A percentile compares a stretch with the other conserved stretches of the same genome.
These are phyloP conservation scores for Yamagishiella unicocca DNA, from an alignment of 139 green algal species.

Conservation along the genomic window DNA sequence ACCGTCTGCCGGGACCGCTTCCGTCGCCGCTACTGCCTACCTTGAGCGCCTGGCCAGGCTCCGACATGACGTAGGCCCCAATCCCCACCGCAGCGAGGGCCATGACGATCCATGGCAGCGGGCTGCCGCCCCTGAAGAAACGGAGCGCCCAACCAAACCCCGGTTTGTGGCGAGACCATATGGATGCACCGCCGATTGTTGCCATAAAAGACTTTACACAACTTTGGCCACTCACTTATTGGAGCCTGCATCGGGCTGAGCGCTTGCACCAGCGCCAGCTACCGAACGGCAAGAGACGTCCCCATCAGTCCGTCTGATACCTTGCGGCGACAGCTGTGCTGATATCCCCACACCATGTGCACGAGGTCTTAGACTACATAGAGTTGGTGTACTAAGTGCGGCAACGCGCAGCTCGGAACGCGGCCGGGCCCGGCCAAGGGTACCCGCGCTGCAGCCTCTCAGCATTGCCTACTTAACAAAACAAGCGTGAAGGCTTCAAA, in stretches of 20 bases:
- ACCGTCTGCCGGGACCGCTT: neutral
- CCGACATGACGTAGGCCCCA: constrained; percentile 17
- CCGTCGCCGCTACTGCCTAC: constrained; percentile 6
- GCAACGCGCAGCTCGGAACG: neutral
- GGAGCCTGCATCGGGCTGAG: neutral
- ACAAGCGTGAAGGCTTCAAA: too few species aligned
- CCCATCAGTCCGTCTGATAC: neutral
- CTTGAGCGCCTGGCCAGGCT: constrained; percentile 24
- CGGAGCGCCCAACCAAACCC: constrained; percentile 30
- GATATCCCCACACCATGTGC: too few species aligned
- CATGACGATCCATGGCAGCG: constrained; percentile 15
- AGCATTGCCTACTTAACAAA: neutral
- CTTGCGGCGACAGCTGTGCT: neutral
- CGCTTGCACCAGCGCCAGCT: neutral
- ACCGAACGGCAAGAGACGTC: neutral
- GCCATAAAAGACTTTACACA: neutral
- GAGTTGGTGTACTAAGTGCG: neutral
- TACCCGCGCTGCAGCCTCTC: neutral
- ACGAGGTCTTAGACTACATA: neutral
- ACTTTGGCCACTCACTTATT: constrained; percentile 23
- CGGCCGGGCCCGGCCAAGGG: neutral
- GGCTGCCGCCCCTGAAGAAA: constrained; percentile 1
- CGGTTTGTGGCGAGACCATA: neutral
- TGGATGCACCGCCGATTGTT: neutral
- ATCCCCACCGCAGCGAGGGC: neutral